Base-by-base conservation (phyloP, 2,329 filamentous ascomycete species). In the Thelonectria rubi region DNA sequence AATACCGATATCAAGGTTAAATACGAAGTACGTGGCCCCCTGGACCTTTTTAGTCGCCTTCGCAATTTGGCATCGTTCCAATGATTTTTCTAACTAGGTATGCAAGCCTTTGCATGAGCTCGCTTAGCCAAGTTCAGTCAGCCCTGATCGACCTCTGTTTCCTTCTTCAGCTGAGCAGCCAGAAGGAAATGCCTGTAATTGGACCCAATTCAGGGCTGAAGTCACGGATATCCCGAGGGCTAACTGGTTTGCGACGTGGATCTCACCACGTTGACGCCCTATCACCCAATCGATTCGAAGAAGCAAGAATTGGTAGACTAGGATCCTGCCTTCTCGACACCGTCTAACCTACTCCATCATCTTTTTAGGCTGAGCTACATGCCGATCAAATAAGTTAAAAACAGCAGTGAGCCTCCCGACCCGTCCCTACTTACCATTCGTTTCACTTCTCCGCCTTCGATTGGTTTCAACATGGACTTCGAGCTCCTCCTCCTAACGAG, bases 381-480 rank as follows among this genome's bases (percentile, higher is more conserved):
- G 10, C 5, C 17, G 12, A 20, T 42, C 15, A 20, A 10, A 42
- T 37, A 18, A 6, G 26, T 30, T 30, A 20, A 42, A 42, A 42
- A 42, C 17, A 42, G 5, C 39, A 15, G 39, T 42, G 17, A 11
- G 8, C 39, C 39, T 42, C 39, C 15, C 17, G 7, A 18, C 18
- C 39, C 18, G 7, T 42, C 7, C 39, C 3, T 18, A 20, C 9
- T 10, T 17, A 5, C 15, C 45, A 26, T 30, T 30, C 8, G 15
- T 42, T 42, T 42, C 17, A 2, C 39, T 42, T 10, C 39, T 20
- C 39, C 3, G n/a, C 18, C 3, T 15, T 42, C 17, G 39, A 30
- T 17, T 32, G 3, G 21, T 24, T 93, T 93, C 68, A 86, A 86
- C 3, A 86, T 83, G 67, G 93, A 93, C 74, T 86, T 88, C 0